phyloP scores from a whole-genome alignment of 768 basidiomycete genomes.

The Lanmaoa pseudosensibilis region DNA sequence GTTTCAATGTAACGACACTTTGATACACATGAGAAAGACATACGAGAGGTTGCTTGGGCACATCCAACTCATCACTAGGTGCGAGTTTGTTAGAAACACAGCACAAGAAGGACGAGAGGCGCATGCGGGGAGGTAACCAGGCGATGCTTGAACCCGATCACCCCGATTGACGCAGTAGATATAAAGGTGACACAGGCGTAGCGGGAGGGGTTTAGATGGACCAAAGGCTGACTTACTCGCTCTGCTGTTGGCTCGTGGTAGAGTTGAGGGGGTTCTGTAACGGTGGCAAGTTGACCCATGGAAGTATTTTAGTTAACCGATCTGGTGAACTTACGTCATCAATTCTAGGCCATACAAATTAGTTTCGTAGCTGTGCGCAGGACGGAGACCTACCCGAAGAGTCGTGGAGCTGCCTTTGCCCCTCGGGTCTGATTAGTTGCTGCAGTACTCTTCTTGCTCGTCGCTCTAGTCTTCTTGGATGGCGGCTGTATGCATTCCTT shows the following conservation, averaged over 20 bases:
- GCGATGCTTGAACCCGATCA: conserved; percentile 25
- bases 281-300: conserved; percentile 12
- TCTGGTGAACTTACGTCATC: conserved; percentile 33
- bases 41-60: conserved; percentile 32
- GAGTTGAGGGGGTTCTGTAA: conserved; percentile 29
- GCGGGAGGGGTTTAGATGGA: conserved; percentile 16
- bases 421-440: conserved; percentile 15
- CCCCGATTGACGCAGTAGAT: conserved; percentile 17
- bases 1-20: background rate
- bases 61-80: conserved; percentile 49
- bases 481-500: conserved; percentile 26
- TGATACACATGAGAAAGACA: conserved; percentile 15
- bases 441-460: conserved; percentile 18
- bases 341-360: conserved; percentile 19
- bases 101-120: conserved; percentile 59
- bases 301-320: conserved; percentile 19
- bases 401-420: conserved; percentile 17
- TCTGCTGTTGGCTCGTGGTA: conserved; percentile 23
- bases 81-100: conserved; percentile 57
- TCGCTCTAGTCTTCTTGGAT: conserved; percentile 44
- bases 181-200: conserved; percentile 12
- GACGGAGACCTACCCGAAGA: conserved; percentile 10
- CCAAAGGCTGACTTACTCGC: conserved; percentile 33
- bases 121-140: conserved; percentile 49
- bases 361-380: background rate